Conservation (phyloP, 352 stramenopile species). For the Phytopythium kandeliae region DNA sequence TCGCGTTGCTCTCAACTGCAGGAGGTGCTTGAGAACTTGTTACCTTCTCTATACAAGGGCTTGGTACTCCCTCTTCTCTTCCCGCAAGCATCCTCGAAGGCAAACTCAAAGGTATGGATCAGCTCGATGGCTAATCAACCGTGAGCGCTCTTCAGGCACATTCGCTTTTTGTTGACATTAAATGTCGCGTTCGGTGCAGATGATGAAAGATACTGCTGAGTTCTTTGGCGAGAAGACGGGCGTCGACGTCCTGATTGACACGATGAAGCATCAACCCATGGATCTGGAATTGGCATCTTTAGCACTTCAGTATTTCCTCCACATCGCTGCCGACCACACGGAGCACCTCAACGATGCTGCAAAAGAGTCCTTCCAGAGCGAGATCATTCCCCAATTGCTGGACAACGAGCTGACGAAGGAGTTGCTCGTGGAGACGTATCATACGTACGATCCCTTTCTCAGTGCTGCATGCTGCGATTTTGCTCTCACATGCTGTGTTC, state of each 20-base stretch:
- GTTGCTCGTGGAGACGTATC: slow-evolving; percentile 66
- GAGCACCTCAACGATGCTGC: slow-evolving; percentile 27
- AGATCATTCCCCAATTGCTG: slow-evolving; percentile 57
- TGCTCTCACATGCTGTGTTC: not conserved
- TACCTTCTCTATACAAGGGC: slow-evolving; percentile 67
- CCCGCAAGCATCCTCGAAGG: slow-evolving; percentile 46
- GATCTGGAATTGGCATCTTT: slow-evolving; percentile 66
- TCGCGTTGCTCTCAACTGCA: slow-evolving; percentile 9
- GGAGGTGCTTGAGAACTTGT: slow-evolving; percentile 78
- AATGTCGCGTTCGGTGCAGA: slow-evolving; percentile 17
- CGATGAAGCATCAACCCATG: slow-evolving; percentile 57
- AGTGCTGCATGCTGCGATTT: not conserved
- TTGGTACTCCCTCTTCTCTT: slow-evolving; percentile 75
- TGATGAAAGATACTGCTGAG: slow-evolving; percentile 44
- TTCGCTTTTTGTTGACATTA: not conserved
- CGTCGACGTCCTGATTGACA: slow-evolving; percentile 62
- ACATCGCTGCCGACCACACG: slow-evolving; percentile 57
- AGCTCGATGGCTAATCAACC: too few species aligned
- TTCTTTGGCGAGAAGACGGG: slow-evolving; percentile 42
- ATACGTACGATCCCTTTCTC: slow-evolving; percentile 31
- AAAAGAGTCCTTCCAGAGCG: slow-evolving; percentile 36
- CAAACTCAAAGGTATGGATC: slow-evolving; percentile 39
- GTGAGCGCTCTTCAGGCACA: too few species aligned
- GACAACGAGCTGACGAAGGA: slow-evolving; percentile 62
- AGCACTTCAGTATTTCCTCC: slow-evolving; percentile 77